Conservation (phyloP, 73 alveolate species). For the Symbiodinium pilosum region DNA sequence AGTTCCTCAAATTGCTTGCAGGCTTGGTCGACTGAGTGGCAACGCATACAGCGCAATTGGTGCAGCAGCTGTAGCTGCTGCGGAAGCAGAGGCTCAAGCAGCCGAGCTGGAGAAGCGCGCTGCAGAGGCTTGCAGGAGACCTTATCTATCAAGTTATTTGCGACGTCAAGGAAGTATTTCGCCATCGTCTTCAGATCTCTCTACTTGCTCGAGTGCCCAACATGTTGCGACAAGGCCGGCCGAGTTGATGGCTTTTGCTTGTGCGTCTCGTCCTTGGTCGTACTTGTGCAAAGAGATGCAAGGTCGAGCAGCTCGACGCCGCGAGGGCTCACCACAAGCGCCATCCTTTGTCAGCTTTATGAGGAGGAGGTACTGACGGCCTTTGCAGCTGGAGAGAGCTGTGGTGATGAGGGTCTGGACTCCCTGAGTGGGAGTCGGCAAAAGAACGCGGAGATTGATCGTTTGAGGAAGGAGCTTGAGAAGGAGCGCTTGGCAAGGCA, state of each 20-base stretch:
- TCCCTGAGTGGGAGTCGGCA: slow-evolving; percentile 2
- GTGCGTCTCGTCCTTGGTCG: too few relatives aligned
- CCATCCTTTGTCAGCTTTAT: not conserved
- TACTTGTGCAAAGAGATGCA: too few relatives aligned
- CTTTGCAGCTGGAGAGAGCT: not conserved
- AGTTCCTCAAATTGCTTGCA: not conserved
- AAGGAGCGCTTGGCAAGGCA: not conserved
- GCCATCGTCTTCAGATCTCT: not conserved
- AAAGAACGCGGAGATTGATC: not conserved
- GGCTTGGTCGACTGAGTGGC: not conserved
- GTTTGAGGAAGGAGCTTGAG: not conserved
- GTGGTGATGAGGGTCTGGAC: not conserved
- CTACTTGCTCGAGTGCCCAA: not conserved
- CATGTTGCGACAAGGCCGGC: not conserved
- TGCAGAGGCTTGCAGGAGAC: not conserved
- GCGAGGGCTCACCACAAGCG: not conserved
- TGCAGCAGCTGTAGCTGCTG: slow-evolving; percentile 10
- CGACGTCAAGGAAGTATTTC: not conserved
- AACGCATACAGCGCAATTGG: not conserved
- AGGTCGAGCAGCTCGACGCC: not conserved
- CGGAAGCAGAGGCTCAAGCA: slow-evolving; percentile 20
- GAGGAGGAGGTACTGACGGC: not conserved
- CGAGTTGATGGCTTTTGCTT: too few relatives aligned
- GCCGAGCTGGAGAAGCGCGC: not conserved
- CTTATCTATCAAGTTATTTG: not conserved